Evolutionary conservation across 2,329 filamentous ascomycete genomes (phyloP).

Genomic region (Pezicula rhizophila): DNA sequence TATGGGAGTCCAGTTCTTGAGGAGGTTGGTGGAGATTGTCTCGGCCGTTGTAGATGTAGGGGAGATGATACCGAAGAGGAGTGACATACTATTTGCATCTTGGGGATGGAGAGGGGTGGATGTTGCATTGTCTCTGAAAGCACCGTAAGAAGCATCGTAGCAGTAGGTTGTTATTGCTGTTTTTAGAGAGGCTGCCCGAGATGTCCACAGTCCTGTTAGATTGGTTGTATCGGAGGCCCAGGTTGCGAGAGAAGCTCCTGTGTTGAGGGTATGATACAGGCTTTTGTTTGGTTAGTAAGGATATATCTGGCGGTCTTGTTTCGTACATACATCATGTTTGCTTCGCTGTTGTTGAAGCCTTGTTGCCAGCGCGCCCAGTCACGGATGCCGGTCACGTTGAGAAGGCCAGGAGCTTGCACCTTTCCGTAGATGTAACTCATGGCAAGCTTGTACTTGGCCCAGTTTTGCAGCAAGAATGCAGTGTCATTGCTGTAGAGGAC

Average conservation of each 20-base stretch:
- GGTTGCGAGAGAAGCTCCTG: slow-evolving; percentile 36
- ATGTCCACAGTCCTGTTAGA: slow-evolving; percentile 30
- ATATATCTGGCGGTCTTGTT: background rate
- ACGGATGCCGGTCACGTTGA: slow-evolving; percentile 37
- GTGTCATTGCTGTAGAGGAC: slow-evolving; percentile 40
- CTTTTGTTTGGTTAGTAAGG: slow-evolving; percentile 11
- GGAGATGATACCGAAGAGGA: slow-evolving; percentile 21
- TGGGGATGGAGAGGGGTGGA: slow-evolving; percentile 50
- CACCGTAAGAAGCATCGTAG: slow-evolving; percentile 32
- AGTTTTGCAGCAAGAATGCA: slow-evolving; percentile 35
- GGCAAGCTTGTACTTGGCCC: slow-evolving; percentile 39
- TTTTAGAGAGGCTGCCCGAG: slow-evolving; percentile 19
- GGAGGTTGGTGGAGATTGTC: slow-evolving; percentile 39
- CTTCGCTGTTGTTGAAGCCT: slow-evolving; percentile 38
- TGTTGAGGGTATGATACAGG: slow-evolving; percentile 40
- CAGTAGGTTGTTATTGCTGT: slow-evolving; percentile 33
- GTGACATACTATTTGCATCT: slow-evolving; percentile 50
- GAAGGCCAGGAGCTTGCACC: slow-evolving; percentile 30
- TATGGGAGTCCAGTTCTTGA: slow-evolving; percentile 46
- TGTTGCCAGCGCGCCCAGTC: slow-evolving; percentile 41
- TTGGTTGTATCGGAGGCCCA: slow-evolving; percentile 34
- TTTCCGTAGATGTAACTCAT: slow-evolving; percentile 39
- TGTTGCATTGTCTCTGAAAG: slow-evolving; percentile 42
- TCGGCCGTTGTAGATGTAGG: slow-evolving; percentile 11
- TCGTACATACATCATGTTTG: slow-evolving; percentile 33